These are phyloP conservation scores for Patellaria atrata DNA, from an alignment of 495 filamentous ascomycete genomes.

Conservation along the genomic window DNA sequence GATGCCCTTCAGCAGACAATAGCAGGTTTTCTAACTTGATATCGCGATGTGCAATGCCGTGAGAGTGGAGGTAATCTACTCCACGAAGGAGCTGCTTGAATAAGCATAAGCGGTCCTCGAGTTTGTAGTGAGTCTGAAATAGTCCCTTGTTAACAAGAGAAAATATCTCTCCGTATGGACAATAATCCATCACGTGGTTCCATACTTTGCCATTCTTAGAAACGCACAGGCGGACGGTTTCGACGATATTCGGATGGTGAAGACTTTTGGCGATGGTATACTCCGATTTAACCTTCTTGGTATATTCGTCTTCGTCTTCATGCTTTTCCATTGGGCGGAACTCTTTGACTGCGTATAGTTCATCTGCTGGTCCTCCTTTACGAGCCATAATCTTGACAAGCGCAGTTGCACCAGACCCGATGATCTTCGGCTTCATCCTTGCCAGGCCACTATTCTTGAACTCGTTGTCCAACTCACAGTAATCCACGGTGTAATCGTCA, in stretches of 20 bases:
- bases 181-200: conserved; percentile 82
- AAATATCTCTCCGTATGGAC: conserved; percentile 57
- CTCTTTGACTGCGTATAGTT: conserved; percentile 64
- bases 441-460: conserved; percentile 45
- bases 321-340: conserved; percentile 48
- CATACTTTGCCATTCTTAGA: conserved; percentile 46
- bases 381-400: conserved; percentile 56
- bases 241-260: conserved; percentile 66
- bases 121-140: conserved; percentile 35
- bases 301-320: conserved; percentile 52
- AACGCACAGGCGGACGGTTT: conserved; percentile 56
- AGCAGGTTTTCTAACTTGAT: conserved; percentile 71
- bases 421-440: conserved; percentile 32
- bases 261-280: conserved; percentile 63
- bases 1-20: conserved; percentile 48
- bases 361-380: conserved; percentile 34
- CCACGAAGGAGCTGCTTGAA: conserved; percentile 70
- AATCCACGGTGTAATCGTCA: conserved; percentile 49
- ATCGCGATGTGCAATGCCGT: conserved; percentile 68
- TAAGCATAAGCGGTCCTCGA: conserved; percentile 50
- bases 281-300: conserved; percentile 67
- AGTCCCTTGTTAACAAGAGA: conserved; percentile 44
- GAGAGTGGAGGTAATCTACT: conserved; percentile 51
- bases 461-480: conserved; percentile 43
- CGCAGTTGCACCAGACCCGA: conserved; percentile 60